A percentile compares a stretch with the other conserved stretches of the same genome.
These are phyloP conservation scores for Gymnopus androsaceus DNA, from an alignment of 1,284 basidiomycete species.

Conservation along the genomic window DNA sequence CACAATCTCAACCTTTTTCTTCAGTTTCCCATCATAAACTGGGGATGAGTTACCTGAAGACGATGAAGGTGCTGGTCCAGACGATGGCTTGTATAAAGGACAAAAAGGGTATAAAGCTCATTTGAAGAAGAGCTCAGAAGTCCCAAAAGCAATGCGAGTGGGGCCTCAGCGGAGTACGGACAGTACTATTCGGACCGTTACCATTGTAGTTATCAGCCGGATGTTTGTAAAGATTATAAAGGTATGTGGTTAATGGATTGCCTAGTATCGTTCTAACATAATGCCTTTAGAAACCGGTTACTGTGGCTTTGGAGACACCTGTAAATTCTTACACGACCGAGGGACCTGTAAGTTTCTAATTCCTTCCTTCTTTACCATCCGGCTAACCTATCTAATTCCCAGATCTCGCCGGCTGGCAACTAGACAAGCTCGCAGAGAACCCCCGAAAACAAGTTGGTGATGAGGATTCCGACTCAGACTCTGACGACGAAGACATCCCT, in stretches of 20 bases:
- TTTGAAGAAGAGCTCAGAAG: constrained; percentile 77
- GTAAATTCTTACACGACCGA: constrained; percentile 92
- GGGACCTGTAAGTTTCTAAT: constrained; percentile 72
- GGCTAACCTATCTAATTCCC: constrained; percentile 25
- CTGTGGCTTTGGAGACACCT: constrained; percentile 98
- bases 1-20: constrained; percentile 32
- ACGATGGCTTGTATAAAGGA: constrained; percentile 91
- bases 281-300: constrained; percentile 85
- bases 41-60: constrained; percentile 77
- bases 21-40: constrained; percentile 73
- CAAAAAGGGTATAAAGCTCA: constrained; percentile 82
- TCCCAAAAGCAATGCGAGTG: constrained; percentile 87
- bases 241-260: constrained; percentile 48
- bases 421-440: constrained; percentile 83
- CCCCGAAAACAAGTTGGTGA: constrained; percentile 60
- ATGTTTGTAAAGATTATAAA: constrained; percentile 99
- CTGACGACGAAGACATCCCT: constrained; percentile 87
- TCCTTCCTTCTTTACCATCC: constrained; percentile 12
- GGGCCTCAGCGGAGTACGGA: constrained; percentile 82
- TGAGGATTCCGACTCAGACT: constrained; percentile 58
- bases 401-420: constrained; percentile 98
- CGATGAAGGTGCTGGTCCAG: constrained; percentile 63
- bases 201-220: constrained; percentile 96
- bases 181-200: constrained; percentile 89
- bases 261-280: constrained; percentile 23